phyloP scores from a whole-genome alignment of 257 asterid species.

The Lantana camara region DNA sequence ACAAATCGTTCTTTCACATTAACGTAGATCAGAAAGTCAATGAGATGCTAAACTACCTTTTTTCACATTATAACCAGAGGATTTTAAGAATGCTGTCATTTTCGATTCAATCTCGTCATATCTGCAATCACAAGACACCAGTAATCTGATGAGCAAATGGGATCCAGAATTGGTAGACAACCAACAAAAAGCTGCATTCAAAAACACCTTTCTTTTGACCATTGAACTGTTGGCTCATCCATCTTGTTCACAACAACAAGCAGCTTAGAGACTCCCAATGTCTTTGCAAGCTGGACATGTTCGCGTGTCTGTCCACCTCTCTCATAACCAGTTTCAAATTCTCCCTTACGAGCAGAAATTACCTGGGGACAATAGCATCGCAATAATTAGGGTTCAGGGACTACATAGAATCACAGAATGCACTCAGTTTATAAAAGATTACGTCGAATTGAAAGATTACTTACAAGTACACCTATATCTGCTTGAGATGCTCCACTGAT shows the following conservation, averaged over 20 bases:
- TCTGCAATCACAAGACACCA: slow-evolving; percentile 45
- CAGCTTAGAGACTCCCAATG: slow-evolving; percentile 90
- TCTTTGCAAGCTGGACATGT: slow-evolving; percentile 96
- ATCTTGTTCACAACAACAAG: slow-evolving; percentile 93
- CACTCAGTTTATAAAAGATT: slow-evolving; percentile 1
- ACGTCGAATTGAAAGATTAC: slow-evolving; percentile 18
- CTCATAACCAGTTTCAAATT: slow-evolving; percentile 97
- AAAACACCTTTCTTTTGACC: slow-evolving; percentile 95
- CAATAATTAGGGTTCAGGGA: neutral
- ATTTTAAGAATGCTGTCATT: slow-evolving; percentile 67
- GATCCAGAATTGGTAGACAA: slow-evolving; percentile 13
- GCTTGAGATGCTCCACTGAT: slow-evolving; percentile 99
- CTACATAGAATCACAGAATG: neutral
- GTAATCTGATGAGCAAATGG: slow-evolving; percentile 7
- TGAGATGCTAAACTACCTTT: slow-evolving; percentile 62
- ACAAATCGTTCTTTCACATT: neutral
- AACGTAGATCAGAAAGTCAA: neutral
- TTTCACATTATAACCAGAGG: slow-evolving; percentile 90
- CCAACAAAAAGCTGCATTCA: neutral
- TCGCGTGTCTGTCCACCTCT: slow-evolving; percentile 99
- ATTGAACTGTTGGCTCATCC: slow-evolving; percentile 96
- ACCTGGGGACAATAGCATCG: slow-evolving; percentile 47
- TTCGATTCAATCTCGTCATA: slow-evolving; percentile 94
- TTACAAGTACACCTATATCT: slow-evolving; percentile 89
- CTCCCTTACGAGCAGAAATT: slow-evolving; percentile 94